A percentile compares a stretch with the other conserved stretches of the same genome.
Evolutionary conservation across 1,284 basidiomycete species (phyloP).

Genomic region (Paramarasmius palmivorus): DNA sequence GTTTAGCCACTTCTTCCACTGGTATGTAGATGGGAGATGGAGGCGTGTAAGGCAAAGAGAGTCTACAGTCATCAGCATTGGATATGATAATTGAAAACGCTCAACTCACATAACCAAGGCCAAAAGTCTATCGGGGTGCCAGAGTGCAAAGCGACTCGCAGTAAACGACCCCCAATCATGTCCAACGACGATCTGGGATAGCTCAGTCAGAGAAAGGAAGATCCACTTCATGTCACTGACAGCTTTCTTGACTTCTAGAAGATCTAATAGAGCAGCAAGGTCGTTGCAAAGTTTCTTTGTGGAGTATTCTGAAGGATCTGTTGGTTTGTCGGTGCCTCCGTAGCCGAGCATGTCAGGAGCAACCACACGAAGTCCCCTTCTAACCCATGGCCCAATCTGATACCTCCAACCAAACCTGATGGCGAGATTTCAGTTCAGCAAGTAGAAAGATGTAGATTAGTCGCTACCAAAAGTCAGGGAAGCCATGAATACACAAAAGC

Average conservation of each 20-base stretch:
- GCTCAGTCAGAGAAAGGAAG: neutral
- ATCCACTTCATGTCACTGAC: conserved; percentile 35
- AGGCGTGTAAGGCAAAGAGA: conserved; percentile 64
- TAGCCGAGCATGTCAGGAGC: conserved; percentile 76
- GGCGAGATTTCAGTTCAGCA: neutral
- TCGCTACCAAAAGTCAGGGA: conserved; percentile 65
- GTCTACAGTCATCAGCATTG: conserved; percentile 31
- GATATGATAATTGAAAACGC: neutral
- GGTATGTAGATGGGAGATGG: conserved; percentile 49
- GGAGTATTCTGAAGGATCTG: conserved; percentile 53
- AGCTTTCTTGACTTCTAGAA: conserved; percentile 48
- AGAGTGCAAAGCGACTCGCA: conserved; percentile 63
- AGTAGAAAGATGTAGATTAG: neutral
- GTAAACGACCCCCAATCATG: conserved; percentile 74
- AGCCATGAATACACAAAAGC: conserved; percentile 71
- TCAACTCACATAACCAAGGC: conserved; percentile 56
- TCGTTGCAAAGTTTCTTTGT: conserved; percentile 60
- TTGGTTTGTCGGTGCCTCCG: conserved; percentile 65
- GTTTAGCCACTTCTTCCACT: conserved; percentile 47
- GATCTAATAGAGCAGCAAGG: conserved; percentile 62
- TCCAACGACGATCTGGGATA: conserved; percentile 57
- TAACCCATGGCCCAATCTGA: conserved; percentile 68
- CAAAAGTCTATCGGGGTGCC: conserved; percentile 59
- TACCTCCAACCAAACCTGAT: conserved; percentile 69
- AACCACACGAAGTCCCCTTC: conserved; percentile 63